These are phyloP conservation scores for Ceratobasidium sp. DNA, from an alignment of 1,284 basidiomycete species.

Conservation along the genomic window DNA sequence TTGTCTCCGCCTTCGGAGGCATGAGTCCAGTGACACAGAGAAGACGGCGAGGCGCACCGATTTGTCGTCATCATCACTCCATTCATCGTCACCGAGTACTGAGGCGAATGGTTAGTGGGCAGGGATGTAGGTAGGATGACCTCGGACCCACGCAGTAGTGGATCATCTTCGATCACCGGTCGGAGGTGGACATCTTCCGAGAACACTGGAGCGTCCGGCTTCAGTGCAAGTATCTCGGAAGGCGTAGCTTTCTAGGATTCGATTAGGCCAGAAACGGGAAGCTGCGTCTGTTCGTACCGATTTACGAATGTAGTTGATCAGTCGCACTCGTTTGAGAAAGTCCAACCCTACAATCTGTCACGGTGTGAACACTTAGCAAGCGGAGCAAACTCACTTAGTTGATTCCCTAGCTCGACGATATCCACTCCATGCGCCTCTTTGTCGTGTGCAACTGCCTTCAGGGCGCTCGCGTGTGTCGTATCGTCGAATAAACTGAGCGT, in stretches of 20 bases:
- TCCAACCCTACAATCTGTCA: slow-evolving; percentile 61
- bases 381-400: slow-evolving; percentile 65
- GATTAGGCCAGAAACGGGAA: background rate
- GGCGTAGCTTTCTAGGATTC: slow-evolving; percentile 66
- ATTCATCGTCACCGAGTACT: slow-evolving; percentile 64
- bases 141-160: slow-evolving; percentile 77
- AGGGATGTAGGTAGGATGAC: background rate
- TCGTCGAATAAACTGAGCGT: slow-evolving; percentile 88
- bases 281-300: slow-evolving; percentile 59
- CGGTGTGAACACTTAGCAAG: slow-evolving; percentile 52
- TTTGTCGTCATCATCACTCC: slow-evolving; percentile 73
- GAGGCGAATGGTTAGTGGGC: slow-evolving; percentile 19
- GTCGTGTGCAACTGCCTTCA: slow-evolving; percentile 77
- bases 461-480: slow-evolving; percentile 69
- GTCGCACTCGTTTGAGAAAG: slow-evolving; percentile 78
- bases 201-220: slow-evolving; percentile 73
- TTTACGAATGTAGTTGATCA: slow-evolving; percentile 90
- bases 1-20: slow-evolving; percentile 58
- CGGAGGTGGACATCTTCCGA: slow-evolving; percentile 80
- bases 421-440: slow-evolving; percentile 72
- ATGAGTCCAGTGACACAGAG: slow-evolving; percentile 51
- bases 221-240: slow-evolving; percentile 63
- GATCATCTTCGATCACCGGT: slow-evolving; percentile 85
- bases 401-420: slow-evolving; percentile 65
- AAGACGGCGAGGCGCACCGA: background rate